A percentile compares a stretch with the other conserved stretches of the same genome.
Conservation (phyloP, 139 green algal species). For the Parachlorella kessleri region DNA sequence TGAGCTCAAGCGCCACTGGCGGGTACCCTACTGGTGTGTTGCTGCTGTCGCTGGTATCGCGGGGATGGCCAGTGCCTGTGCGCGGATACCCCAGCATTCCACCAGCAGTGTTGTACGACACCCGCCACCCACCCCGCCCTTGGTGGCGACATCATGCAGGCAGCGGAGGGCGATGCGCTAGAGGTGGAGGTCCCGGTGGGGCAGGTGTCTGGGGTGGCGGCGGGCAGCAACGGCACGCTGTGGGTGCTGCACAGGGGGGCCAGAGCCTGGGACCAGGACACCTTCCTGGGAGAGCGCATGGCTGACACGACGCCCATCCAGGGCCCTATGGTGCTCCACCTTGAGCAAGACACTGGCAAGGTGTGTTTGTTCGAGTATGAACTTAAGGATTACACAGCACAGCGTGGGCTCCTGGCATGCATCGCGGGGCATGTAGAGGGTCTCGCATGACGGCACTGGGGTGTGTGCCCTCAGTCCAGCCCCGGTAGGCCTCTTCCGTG, state of each 20-base stretch:
- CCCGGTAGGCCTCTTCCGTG: background rate
- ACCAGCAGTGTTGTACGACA: too few species aligned
- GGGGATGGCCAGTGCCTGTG: too few species aligned
- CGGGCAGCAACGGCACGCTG: conserved; percentile 45
- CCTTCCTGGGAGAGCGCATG: conserved; percentile 45
- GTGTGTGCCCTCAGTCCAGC: background rate
- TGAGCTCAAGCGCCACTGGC: too few species aligned
- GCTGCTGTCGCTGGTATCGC: too few species aligned
- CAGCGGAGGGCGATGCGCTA: too few species aligned
- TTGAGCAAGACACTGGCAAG: conserved; percentile 62
- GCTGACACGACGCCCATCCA: conserved; percentile 43
- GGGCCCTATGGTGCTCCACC: conserved; percentile 48
- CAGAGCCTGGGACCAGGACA: conserved; percentile 52
- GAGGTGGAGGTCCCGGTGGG: conserved; percentile 5
- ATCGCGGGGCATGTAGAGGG: background rate
- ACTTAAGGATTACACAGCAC: too few species aligned
- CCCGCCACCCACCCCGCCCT: too few species aligned
- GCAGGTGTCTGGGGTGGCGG: conserved; percentile 44
- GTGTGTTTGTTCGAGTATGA: too few species aligned
- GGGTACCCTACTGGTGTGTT: too few species aligned
- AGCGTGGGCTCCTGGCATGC: background rate
- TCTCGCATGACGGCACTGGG: background rate
- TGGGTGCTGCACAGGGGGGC: conserved; percentile 74
- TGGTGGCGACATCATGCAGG: too few species aligned
- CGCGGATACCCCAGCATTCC: too few species aligned